Base-by-base conservation (phyloP, 2,329 filamentous ascomycete species). In the Pleurostoma richardsiae region DNA sequence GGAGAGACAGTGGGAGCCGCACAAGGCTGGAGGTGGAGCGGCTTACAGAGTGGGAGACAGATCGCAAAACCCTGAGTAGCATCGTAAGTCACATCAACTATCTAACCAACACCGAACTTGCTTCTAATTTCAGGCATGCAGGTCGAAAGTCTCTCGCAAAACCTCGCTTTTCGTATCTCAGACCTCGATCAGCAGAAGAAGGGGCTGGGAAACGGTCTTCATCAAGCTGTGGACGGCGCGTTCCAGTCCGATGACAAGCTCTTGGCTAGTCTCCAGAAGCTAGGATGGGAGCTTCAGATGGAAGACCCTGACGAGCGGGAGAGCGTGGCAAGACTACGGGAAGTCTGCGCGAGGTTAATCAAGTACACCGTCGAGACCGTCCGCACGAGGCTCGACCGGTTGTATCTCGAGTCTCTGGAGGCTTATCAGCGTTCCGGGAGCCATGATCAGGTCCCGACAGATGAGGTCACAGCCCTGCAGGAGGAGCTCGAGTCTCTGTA, bases 401-500 rank as follows among this genome's bases (percentile, higher is more conserved):
- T 75, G 3, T 83, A 79, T 48, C 61, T 82, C 1, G 72, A 80
- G 42, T 62, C 70, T 2, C 60, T 79, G 1, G 58, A 64, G 38
- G 50, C 56, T 3, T 53, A 53, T n/a, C 33, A 39, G 26, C 48
- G 43, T 40, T 47, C 55, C 29, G 44, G 40, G 6, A 10, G 43
- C 33, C 29, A 42, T 29, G 42, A 30, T 4, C 51, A 58, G 4
- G 62, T 60, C 0, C 56, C 61, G 0, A 51, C 53, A 1, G 68
- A 66, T 4, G 76, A 80, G 42, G 70, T 76, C 7, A 67, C 65
- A 10, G 70, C 74, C 4, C 59, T 86, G 3, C 77, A 83, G 55
- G 76, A 78, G 30, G 85, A 88, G 56, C 69, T 89, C 1, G 82
- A 87, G 53, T 86, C 83, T 4, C 68, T 89, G 3, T 84, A 86